Evolutionary conservation across 2,329 filamentous ascomycete species (phyloP), one percentile per base, ranked within the genome.

Genomic region (Ophiostoma ulmi): DNA sequence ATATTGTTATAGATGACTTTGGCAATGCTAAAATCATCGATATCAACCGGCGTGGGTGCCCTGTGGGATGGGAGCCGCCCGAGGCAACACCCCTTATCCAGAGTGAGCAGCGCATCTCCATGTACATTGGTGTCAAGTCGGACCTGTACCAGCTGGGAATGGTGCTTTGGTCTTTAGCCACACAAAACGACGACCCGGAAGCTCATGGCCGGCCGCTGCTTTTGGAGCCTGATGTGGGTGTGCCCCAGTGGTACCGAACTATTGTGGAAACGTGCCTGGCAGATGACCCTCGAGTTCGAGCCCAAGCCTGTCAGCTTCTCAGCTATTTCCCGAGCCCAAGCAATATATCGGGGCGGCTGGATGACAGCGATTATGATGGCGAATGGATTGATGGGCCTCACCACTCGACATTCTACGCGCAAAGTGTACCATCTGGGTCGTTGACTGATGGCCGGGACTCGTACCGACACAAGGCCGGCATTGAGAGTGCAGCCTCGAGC

Each of bases 71-170:
- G 95, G 95, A 99, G 75, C 94, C 95, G 2, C 95, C 95, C 5
- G 95, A 99, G 80, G 91, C 96, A 70, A 90, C 90, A 20, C 86
- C 87, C 6, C 87, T 98, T 70, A 93, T 98, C 72, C 90, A 94
- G 74, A 94, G 90, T 79, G 92, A 91, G 71, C 94, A 97, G 79
- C 87, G 93, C 39, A 94, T 99, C 69, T 91, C 92, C 65, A 97
- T 98, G 90, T 97, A 97, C 77, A 98, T 99, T 77, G 94, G 95
- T 14, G 93, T 97, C 78, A 99, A 99, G 80, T 97, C 94, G 0
- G 95, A 99, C 80, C 83, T 99, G 1, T 99, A 91, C 77, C 95
- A 99, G 80, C 85, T 98, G 5, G 95, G 95, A 5, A 99, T 99
- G 95, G 93, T 97, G 1, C 82, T 99, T 2, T 99, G 94, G 93